Evolutionary conservation across 2,329 filamentous ascomycete species (phyloP).

Genomic region (Aspergillus ochraceus): DNA sequence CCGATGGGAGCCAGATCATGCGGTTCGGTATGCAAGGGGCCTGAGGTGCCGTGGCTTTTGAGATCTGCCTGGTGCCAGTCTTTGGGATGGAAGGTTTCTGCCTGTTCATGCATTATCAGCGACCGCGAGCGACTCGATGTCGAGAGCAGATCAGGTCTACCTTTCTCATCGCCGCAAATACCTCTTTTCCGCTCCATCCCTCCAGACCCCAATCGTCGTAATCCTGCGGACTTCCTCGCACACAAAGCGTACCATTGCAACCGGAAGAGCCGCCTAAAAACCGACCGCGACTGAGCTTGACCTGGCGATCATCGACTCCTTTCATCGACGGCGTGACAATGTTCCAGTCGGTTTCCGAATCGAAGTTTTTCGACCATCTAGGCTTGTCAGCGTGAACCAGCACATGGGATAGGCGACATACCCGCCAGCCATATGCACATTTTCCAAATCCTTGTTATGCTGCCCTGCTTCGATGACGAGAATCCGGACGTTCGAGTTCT

Average conservation of each 20-base stretch:
- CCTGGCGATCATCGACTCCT: constrained; percentile 41
- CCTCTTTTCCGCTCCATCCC: constrained; percentile 59
- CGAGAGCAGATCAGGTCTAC: constrained; percentile 24
- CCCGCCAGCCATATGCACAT: constrained; percentile 48
- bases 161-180: constrained; percentile 59
- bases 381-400: neutral
- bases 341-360: constrained; percentile 48
- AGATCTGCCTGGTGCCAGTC: constrained; percentile 56
- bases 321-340: constrained; percentile 41
- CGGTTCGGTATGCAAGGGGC: constrained; percentile 57
- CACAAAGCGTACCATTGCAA: constrained; percentile 46
- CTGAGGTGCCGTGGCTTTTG: constrained; percentile 52
- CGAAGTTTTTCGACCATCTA: constrained; percentile 45
- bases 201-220: constrained; percentile 57
- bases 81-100: constrained; percentile 60
- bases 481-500: constrained; percentile 43
- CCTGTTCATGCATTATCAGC: constrained; percentile 27
- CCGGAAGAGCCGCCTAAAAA: constrained; percentile 47
- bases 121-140: too few relatives aligned
- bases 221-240: constrained; percentile 45
- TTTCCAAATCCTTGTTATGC: constrained; percentile 46
- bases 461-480: constrained; percentile 52
- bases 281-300: constrained; percentile 45
- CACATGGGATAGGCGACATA: constrained; percentile 14
- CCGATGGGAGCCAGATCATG: constrained; percentile 62